Evolutionary conservation across 306 rosid species (phyloP).

Genomic region (Ormosia semicastrata): DNA sequence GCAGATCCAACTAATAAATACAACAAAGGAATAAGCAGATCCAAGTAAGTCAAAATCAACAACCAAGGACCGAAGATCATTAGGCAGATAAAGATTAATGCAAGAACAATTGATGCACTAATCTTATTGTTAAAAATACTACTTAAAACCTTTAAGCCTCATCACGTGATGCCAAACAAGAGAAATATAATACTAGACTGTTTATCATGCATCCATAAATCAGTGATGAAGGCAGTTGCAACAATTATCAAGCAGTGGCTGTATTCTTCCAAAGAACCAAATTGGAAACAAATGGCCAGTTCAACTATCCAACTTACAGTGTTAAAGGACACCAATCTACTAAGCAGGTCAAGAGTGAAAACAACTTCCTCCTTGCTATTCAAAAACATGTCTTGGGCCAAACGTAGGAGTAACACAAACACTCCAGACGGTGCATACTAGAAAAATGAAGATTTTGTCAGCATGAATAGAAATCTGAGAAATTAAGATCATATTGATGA

Average conservation of each 20-base stretch:
- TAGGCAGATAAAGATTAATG: slow-evolving; percentile 4
- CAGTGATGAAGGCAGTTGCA: slow-evolving; percentile 12
- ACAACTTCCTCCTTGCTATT: slow-evolving; percentile 61
- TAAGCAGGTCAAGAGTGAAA: slow-evolving; percentile 75
- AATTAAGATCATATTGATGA: slow-evolving; percentile 23
- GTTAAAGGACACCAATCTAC: slow-evolving; percentile 76
- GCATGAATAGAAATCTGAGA: not conserved
- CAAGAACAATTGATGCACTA: slow-evolving; percentile 5
- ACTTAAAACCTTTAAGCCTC: slow-evolving; percentile 1
- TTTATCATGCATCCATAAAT: not conserved
- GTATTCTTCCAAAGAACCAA: slow-evolving; percentile 1
- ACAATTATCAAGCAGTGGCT: not conserved
- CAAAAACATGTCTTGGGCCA: slow-evolving; percentile 67
- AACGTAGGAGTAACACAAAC: slow-evolving; percentile 69
- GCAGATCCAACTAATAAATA: slow-evolving; percentile 10
- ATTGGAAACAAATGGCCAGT: slow-evolving; percentile 30
- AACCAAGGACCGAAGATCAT: not conserved
- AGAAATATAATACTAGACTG: not conserved
- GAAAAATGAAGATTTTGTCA: slow-evolving; percentile 36
- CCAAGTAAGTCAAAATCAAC: not conserved
- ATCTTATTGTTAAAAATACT: not conserved
- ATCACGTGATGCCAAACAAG: not conserved
- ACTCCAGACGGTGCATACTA: slow-evolving; percentile 76
- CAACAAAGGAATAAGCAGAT: slow-evolving; percentile 5
- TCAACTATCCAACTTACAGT: slow-evolving; percentile 52